Evolutionary conservation across 1,284 basidiomycete species (phyloP), one percentile per base, ranked within the genome.

Genomic region (Malassezia restricta): DNA sequence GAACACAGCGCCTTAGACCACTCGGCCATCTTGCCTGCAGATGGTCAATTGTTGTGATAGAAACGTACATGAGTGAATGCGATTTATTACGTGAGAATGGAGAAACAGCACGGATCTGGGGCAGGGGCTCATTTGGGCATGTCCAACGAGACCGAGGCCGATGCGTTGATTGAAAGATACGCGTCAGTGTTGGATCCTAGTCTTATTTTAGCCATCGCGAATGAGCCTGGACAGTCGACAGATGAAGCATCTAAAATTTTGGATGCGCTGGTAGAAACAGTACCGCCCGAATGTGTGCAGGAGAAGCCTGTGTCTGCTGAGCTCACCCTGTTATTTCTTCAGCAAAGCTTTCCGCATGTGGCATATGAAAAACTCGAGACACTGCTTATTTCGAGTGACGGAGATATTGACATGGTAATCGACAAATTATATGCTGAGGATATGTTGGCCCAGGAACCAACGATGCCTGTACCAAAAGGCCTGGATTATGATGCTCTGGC

Each of bases 1-100:
- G 53, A 55, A 55, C 53, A 55, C 53, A 55, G 53, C 63, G 61
- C 63, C 63, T 65, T 63, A 60, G 61, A 65, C 63, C 62, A 59
- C 62, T 61, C 59, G 59, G 62, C 62, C 62, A 63, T 59, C 59
- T 61, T 63, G 59, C 62, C 62, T 49, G 11, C n/a, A 15, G 5
- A 17, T 17, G 33, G 15, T n/a, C 3, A 2, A 40, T 17, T 28
- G 24, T 2, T 8, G 38, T 29, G 15, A 15, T 2, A 15, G 39
- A 40, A 7, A 40, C 20, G 6, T 24, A 7, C 17, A 40, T 17
- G 33, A 35, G 2, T 35, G 15, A 24, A 24, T 24, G 20, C 2
- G 20, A 24, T 24, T 2, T 24, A 24, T 24, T 24, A 24, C 20
- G 20, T 24, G 43, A 44, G 42, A 43, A 43, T n/a, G 6, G 6